Conservation (phyloP, 2,329 filamentous ascomycete genomes). For the Aspergillus arachidicola region DNA sequence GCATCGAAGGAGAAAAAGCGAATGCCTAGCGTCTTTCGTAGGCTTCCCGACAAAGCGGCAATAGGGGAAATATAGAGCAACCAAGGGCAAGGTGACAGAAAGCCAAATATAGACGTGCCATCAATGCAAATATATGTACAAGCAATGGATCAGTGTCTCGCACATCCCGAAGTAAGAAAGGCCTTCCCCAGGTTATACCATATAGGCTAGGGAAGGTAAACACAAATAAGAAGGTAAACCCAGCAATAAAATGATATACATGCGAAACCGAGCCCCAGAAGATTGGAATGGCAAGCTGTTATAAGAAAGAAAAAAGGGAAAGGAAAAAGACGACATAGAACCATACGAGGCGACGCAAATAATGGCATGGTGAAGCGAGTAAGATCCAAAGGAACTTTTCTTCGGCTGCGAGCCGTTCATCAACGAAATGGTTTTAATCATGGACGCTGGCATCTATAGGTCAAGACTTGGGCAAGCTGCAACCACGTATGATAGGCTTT, state of each 20-base stretch:
- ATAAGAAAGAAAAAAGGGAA: conserved; percentile 1
- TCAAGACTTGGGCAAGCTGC: conserved; percentile 15
- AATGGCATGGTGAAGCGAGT: not conserved
- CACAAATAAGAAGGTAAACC: conserved; percentile 12
- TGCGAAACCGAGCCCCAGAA: conserved; percentile 12
- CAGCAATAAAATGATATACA: conserved; percentile 25
- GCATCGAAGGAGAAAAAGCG: conserved; percentile 7
- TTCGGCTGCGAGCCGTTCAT: not conserved
- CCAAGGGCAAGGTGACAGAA: conserved; percentile 8
- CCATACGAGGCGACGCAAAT: not conserved
- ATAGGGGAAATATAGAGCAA: conserved; percentile 12
- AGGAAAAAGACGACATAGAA: not conserved
- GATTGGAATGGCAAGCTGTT: conserved; percentile 4
- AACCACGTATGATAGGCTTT: conserved; percentile 21
- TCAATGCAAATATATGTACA: conserved; percentile 40
- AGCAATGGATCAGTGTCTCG: conserved; percentile 30
- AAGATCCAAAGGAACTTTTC: not conserved
- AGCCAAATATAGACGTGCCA: conserved; percentile 23
- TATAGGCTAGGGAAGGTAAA: conserved; percentile 16
- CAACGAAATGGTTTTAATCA: not conserved
- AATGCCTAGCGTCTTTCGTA: conserved; percentile 12
- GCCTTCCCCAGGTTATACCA: conserved; percentile 22
- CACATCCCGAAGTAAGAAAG: conserved; percentile 20
- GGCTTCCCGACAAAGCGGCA: conserved; percentile 16
- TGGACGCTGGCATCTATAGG: not conserved